A percentile compares a stretch with the other conserved stretches of the same genome.
These are phyloP conservation scores for Nemania sp. DNA, from an alignment of 2,329 filamentous ascomycete species.

Conservation along the genomic window DNA sequence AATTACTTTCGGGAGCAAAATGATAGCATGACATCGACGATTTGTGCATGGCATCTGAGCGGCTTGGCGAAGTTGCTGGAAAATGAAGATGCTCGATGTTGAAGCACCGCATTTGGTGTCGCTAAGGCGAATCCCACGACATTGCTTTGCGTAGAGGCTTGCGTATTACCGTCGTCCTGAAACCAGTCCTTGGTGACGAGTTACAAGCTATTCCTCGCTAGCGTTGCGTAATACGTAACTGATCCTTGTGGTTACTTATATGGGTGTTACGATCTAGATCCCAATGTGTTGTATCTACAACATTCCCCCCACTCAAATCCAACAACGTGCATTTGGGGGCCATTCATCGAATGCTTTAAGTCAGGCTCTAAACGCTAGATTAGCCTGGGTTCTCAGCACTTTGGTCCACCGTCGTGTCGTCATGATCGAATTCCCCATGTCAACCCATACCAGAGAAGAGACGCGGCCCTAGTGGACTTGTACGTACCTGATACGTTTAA, in stretches of 20 bases:
- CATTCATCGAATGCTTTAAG: too few species aligned
- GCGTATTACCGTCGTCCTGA: background rate
- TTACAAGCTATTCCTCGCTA: background rate
- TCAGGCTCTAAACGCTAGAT: too few species aligned
- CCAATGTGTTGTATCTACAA: too few species aligned
- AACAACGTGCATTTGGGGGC: too few species aligned
- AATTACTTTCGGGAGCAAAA: background rate
- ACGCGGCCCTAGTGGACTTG: too few species aligned
- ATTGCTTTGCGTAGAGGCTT: background rate
- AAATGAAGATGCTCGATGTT: background rate
- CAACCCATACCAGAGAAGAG: too few species aligned
- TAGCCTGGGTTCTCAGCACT: too few species aligned
- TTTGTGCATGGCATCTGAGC: background rate
- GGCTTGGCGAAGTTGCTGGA: background rate
- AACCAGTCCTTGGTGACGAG: background rate
- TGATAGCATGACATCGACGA: conserved; percentile 20
- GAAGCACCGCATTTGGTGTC: background rate
- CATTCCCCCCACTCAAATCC: too few species aligned
- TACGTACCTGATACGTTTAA: too few species aligned
- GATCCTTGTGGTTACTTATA: conserved; percentile 14
- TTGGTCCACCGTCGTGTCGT: too few species aligned
- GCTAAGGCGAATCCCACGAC: background rate
- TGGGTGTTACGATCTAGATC: background rate
- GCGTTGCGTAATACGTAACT: conserved; percentile 2
- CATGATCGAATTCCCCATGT: too few species aligned